Percentiles rank a stretch among this genome's conserved stretches.
Conservation (phyloP, 352 stramenopile species). For the Globisporangium abappressorium region DNA sequence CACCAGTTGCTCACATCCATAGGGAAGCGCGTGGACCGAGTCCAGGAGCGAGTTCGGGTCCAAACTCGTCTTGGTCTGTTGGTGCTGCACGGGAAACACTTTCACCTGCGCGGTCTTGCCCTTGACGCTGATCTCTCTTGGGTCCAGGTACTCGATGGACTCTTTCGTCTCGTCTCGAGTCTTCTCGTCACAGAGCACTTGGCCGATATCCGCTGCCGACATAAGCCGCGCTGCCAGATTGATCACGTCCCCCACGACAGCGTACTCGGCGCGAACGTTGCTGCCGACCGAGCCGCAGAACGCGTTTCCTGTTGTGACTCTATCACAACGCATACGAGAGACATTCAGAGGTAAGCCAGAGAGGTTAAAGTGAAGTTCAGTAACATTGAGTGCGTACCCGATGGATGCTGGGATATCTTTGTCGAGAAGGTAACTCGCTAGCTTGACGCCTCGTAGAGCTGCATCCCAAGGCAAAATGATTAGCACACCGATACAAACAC, state of each 20-base stretch:
- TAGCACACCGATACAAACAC: constrained; percentile 9
- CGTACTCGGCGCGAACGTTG: constrained; percentile 68
- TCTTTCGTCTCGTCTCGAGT: constrained; percentile 59
- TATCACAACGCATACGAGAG: constrained; percentile 17
- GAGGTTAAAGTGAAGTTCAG: not conserved
- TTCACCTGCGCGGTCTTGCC: constrained; percentile 46
- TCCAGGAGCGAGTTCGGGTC: constrained; percentile 33
- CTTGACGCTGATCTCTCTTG: constrained; percentile 56
- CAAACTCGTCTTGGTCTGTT: constrained; percentile 30
- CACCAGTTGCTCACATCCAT: constrained; percentile 44
- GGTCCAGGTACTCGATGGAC: constrained; percentile 46
- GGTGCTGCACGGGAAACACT: constrained; percentile 45
- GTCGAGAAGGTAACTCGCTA: constrained; percentile 59
- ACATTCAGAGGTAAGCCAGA: not conserved
- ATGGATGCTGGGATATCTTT: constrained; percentile 66
- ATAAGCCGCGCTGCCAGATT: constrained; percentile 82
- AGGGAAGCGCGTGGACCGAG: constrained; percentile 34
- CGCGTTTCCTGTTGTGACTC: constrained; percentile 67
- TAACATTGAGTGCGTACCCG: constrained; percentile 30
- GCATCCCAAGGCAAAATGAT: not conserved
- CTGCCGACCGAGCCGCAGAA: constrained; percentile 77
- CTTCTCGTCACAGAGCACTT: constrained; percentile 75
- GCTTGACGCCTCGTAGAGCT: constrained; percentile 65
- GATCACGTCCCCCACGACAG: constrained; percentile 81
- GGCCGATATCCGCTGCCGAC: constrained; percentile 44